Percentiles rank a stretch among this genome's conserved stretches.
These are phyloP conservation scores for Lumnitzera littorea DNA, from an alignment of 345 rosid species.

Conservation along the genomic window DNA sequence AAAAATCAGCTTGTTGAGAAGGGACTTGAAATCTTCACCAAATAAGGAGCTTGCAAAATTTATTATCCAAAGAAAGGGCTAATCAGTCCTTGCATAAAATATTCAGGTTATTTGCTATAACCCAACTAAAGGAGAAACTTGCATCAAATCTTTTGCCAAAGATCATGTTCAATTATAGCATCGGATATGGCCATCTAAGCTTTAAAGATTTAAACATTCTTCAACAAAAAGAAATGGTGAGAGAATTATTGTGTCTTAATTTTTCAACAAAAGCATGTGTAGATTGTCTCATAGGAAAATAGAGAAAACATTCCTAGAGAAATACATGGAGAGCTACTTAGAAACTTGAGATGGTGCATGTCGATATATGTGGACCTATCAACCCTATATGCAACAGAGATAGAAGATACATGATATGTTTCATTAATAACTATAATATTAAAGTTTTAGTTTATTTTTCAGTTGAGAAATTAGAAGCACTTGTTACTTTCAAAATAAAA, in stretches of 20 bases:
- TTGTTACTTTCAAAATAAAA: no score
- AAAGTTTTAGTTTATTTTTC: no score
- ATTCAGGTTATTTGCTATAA: no score
- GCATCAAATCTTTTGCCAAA: not conserved
- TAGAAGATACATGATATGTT: no score
- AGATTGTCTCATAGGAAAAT: not conserved
- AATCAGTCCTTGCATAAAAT: no score
- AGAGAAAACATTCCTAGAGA: not conserved
- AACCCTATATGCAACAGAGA: not conserved
- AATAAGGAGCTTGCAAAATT: no score
- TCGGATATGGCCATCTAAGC: not conserved
- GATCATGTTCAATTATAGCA: not conserved
- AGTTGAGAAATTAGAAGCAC: no score
- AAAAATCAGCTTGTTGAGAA: not conserved
- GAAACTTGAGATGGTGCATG: not conserved
- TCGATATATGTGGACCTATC: not conserved
- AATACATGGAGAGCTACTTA: not conserved
- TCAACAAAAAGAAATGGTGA: not conserved
- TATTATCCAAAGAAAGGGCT: no score
- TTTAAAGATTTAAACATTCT: not conserved
- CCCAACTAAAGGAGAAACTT: no score
- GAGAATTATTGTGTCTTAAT: not conserved
- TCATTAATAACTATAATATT: no score
- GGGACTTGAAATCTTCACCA: no score
- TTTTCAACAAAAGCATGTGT: not conserved